Evolutionary conservation across 163 green algal genomes (phyloP), one percentile per base, ranked within the genome.

Genomic region (Chlamydomonas reinhardtii): DNA sequence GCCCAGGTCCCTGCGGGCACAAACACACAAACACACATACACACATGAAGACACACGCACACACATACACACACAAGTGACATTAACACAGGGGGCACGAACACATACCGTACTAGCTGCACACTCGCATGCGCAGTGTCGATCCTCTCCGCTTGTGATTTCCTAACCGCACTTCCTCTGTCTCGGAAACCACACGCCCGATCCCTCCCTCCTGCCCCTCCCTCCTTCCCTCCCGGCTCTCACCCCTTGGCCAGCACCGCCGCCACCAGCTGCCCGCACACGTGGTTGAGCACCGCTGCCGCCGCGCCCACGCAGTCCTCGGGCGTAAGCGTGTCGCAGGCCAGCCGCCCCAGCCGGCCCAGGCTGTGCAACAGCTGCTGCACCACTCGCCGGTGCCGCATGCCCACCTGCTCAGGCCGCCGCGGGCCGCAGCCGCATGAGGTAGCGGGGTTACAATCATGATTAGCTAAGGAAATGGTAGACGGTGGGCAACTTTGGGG

Each of bases 361-460:
- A 87, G 72, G 16, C n/a, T 62, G 82, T 87, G 82, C 29, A 87
- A 61, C 34, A 87, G 82, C 82, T 87, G 82, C 71, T 87, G 82
- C 1, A 74, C 16, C 24, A 32, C 35, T 0, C 72, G 72, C 4
- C 82, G 82, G 27, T 81, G 31, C 29, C 72, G 72, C 71, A 68
- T 39, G n/a, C 37, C 59, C 72, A 61, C 64, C 76, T 84, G 76
- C 19, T 27, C 14, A 14, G 2, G 27, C 27, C 11, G 5, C 25
- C 4, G 29, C 27, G 19, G 19, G 4, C 11, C 4, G 29, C 19
- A 70, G 2, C 8, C 8, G 27, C 27, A 34, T 32, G n/a, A n/a
- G n/a, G n/a, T n/a, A n/a, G n/a, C n/a, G n/a, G n/a, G n/a, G n/a
- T n/a, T n/a, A n/a, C n/a, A n/a, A n/a, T n/a, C n/a, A n/a, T n/a